Conservation (phyloP, 2,329 filamentous ascomycete species). For the Alternaria viburni region DNA sequence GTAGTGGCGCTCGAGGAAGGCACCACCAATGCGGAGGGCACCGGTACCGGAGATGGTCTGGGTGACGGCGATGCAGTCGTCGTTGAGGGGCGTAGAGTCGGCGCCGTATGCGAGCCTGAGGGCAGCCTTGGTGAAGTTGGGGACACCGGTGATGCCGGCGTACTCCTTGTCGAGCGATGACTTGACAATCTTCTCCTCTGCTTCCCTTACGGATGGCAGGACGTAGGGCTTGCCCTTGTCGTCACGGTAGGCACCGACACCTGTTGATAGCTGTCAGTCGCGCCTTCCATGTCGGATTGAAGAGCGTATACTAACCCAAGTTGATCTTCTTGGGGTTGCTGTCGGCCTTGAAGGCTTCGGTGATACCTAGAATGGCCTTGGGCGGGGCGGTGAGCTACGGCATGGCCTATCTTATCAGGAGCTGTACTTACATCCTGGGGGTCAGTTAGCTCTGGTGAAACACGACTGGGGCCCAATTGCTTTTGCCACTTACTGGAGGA, state of each 20-base stretch:
- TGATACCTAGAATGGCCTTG: constrained; percentile 86
- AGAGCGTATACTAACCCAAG: constrained; percentile 66
- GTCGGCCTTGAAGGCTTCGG: constrained; percentile 99
- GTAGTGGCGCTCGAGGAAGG: constrained; percentile 91
- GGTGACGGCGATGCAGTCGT: constrained; percentile 83
- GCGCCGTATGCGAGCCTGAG: constrained; percentile 88
- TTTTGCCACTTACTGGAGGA: constrained; percentile 75
- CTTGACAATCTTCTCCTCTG: constrained; percentile 84
- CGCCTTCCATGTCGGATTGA: neutral
- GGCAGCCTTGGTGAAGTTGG: constrained; percentile 90
- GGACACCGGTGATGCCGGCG: constrained; percentile 94
- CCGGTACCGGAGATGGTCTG: constrained; percentile 99
- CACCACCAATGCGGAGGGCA: constrained; percentile 90
- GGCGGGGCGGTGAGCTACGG: constrained; percentile 27
- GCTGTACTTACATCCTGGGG: constrained; percentile 44
- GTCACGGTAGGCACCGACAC: constrained; percentile 97
- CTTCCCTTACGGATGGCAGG: constrained; percentile 87
- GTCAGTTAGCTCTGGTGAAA: constrained; percentile 23
- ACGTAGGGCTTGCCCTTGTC: constrained; percentile 98
- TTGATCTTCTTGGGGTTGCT: constrained; percentile 96
- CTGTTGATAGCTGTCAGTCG: constrained; percentile 52
- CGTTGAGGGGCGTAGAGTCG: constrained; percentile 75
- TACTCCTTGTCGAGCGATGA: constrained; percentile 93
- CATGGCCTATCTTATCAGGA: neutral
- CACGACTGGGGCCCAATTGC: constrained; percentile 16